These are phyloP conservation scores for Tieghemostelium lacteum DNA, from an alignment of 78 protist genomes.

Conservation along the genomic window DNA sequence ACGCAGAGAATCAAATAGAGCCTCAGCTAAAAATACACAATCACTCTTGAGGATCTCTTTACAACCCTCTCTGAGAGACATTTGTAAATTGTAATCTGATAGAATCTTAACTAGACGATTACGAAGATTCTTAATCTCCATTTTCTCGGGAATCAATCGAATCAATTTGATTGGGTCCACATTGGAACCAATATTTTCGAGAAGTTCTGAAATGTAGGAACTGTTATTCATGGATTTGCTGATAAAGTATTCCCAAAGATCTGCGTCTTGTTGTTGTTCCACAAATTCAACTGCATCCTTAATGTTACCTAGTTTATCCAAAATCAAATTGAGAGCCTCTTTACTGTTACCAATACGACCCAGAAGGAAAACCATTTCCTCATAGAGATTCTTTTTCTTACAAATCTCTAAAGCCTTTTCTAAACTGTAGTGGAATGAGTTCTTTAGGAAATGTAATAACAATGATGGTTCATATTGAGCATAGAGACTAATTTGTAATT, in stretches of 20 bases:
- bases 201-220: slow-evolving; percentile 65
- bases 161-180: slow-evolving; percentile 89
- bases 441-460: slow-evolving; percentile 79
- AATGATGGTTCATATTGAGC: slow-evolving; percentile 82
- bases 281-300: slow-evolving; percentile 89
- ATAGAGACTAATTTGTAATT: slow-evolving; percentile 86
- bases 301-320: slow-evolving; percentile 85
- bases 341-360: slow-evolving; percentile 88
- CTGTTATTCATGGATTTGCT: slow-evolving; percentile 82
- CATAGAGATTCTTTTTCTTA: slow-evolving; percentile 76
- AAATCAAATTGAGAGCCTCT: slow-evolving; percentile 89
- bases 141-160: slow-evolving; percentile 71
- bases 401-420: slow-evolving; percentile 86
- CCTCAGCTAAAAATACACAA: slow-evolving; percentile 73
- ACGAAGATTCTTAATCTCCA: slow-evolving; percentile 82
- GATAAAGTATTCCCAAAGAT: slow-evolving; percentile 93
- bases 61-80: slow-evolving; percentile 89
- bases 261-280: slow-evolving; percentile 89
- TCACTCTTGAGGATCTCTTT: slow-evolving; percentile 81
- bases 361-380: slow-evolving; percentile 87
- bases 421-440: slow-evolving; percentile 61
- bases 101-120: slow-evolving; percentile 87
- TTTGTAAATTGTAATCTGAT: slow-evolving; percentile 88
- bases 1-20: slow-evolving; percentile 19
- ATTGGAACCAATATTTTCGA: slow-evolving; percentile 87